Conservation (phyloP, 768 basidiomycete species). For the Gelatoporia subvermispora region DNA sequence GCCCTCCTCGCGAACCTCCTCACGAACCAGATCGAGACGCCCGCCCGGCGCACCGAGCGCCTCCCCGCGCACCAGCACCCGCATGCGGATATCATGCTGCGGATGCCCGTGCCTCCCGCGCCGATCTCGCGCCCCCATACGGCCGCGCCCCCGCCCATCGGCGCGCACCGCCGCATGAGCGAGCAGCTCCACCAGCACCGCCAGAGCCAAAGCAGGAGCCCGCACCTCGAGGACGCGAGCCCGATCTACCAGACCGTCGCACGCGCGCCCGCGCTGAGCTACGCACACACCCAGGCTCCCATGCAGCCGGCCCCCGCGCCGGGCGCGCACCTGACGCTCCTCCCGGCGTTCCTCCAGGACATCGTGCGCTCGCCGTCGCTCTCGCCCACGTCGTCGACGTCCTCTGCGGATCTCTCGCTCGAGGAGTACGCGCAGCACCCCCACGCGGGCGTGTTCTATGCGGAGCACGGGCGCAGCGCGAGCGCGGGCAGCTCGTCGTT, state of each 20-base stretch:
- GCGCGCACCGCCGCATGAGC: background rate
- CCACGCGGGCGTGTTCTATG: constrained; percentile 11
- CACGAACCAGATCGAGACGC: constrained; percentile 37
- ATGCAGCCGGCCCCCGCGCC: constrained; percentile 31
- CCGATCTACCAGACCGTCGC: constrained; percentile 74
- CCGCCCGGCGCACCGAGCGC: constrained; percentile 8
- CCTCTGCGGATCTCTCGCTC: constrained; percentile 60
- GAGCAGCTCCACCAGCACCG: background rate
- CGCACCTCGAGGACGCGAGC: constrained; percentile 18
- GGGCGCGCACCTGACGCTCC: constrained; percentile 35
- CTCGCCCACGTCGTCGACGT: constrained; percentile 49
- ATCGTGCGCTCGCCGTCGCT: constrained; percentile 61
- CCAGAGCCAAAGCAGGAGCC: too few relatives aligned
- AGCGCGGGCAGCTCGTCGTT: constrained; percentile 12
- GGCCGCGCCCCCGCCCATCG: background rate
- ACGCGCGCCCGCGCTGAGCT: constrained; percentile 32
- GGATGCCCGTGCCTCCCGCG: background rate
- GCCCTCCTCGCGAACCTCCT: constrained; percentile 74
- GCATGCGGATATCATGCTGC: constrained; percentile 6
- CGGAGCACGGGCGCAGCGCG: background rate
- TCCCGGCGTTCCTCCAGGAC: constrained; percentile 77
- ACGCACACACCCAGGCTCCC: constrained; percentile 22
- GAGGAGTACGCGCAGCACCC: constrained; percentile 41
- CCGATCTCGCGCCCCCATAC: too few relatives aligned
- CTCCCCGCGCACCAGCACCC: constrained; percentile 10